Base-by-base conservation (phyloP, 768 basidiomycete species). In the Tricholoma sp. region DNA sequence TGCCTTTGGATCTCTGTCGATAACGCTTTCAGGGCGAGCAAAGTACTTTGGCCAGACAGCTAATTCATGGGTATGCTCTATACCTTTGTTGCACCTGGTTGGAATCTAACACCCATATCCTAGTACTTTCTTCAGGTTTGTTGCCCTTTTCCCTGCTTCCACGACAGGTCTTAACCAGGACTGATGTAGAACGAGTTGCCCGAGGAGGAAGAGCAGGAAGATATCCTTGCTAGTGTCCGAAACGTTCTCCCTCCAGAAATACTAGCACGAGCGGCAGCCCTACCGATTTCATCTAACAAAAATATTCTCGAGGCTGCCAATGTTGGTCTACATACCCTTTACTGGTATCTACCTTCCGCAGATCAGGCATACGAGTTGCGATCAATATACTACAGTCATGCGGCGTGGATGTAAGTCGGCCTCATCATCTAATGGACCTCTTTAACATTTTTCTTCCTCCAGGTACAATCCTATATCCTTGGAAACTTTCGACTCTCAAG, bases 11-110 rank as follows among this genome's bases (percentile, higher is more conserved):
- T 87, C 88, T 0, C 72, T 91, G n/a, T 83, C 85, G 10, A 87
- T 91, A 62, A 85, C 78, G 49, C 72, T 85, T 19, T 83, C 85
- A 1, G 89, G 89, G 6, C 81, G 84, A 46, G 81, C 88, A 21
- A 90, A 86, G 65, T 91, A 88, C 64, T 89, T 80, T 61, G 88
- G 89, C 10, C 84, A 85, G 31, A 87, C 79, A 21, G 89, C 89
- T 19, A 89, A 84, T 61, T 90, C 89, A 11, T 89, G 83, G 83
- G 89, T 89, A 64, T 60, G 83, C 69, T 57, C 34, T 34, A 57
- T 53, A 58, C 49, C 29, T 58, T 57, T 63, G 2, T 2, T n/a
- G 34, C 27, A 37, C 29, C 27, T 41, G 16, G 53, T 41, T 51
- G 56, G 5, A 66, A 29, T 59, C 16, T 54, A 59, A 57, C 50